Percentiles rank a stretch among this genome's conserved stretches.
Evolutionary conservation across 139 green algal species (phyloP).

Genomic region (Mesotaenium endlicherianum): DNA sequence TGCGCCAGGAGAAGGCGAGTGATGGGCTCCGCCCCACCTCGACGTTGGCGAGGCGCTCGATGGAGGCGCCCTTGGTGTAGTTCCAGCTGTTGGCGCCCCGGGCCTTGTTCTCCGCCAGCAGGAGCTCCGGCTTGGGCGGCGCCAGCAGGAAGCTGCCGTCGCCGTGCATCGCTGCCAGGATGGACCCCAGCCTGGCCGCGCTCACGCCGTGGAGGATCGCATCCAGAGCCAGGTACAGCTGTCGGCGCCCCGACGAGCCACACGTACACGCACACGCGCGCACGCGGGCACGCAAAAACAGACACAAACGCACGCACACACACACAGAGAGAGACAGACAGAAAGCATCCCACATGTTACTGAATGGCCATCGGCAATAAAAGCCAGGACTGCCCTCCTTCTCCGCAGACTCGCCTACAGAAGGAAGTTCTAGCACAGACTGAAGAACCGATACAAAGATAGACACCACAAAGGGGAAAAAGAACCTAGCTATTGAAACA

Average conservation of each 20-base stretch:
- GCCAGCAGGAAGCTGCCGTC: background rate
- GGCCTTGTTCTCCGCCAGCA: background rate
- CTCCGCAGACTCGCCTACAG: too few relatives aligned
- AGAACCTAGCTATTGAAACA: too few relatives aligned
- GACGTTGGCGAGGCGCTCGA: conserved; percentile 23
- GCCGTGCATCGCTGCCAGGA: background rate
- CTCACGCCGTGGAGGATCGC: conserved; percentile 20
- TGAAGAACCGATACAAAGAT: too few relatives aligned
- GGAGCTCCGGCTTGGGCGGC: background rate
- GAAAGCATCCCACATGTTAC: too few relatives aligned
- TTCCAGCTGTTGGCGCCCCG: conserved; percentile 21
- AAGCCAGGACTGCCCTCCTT: too few relatives aligned
- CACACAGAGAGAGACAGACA: background rate
- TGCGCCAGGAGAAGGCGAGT: background rate
- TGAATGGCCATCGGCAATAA: too few relatives aligned
- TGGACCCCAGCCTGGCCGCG: background rate
- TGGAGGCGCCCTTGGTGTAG: background rate
- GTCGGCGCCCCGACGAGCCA: too few relatives aligned
- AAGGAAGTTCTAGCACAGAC: too few relatives aligned
- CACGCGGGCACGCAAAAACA: background rate
- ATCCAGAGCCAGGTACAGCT: conserved; percentile 32
- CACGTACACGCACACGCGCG: too few relatives aligned
- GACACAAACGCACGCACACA: background rate
- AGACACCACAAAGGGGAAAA: too few relatives aligned
- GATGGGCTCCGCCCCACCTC: conserved; percentile 3